These are phyloP conservation scores for Picochlorum costavermella DNA, from an alignment of 139 green algal species.

Conservation along the genomic window DNA sequence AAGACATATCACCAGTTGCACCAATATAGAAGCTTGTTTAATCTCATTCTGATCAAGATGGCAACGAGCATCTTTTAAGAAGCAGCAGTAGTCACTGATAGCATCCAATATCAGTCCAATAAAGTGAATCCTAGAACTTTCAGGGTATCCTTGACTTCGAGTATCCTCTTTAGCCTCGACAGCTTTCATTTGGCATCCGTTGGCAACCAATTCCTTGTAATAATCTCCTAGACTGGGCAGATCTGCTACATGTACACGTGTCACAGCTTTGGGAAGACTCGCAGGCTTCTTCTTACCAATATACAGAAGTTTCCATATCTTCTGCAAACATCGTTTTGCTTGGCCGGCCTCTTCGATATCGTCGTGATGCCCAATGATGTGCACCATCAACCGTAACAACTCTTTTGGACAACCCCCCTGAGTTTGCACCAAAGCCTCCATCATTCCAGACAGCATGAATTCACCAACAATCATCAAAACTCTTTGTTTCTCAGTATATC, in stretches of 20 bases:
- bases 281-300: neutral
- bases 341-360: neutral
- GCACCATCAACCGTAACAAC: neutral
- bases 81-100: too few species aligned
- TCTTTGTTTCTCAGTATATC: neutral
- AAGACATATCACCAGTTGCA: neutral
- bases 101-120: too few species aligned
- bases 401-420: neutral
- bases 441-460: neutral
- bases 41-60: neutral
- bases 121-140: too few species aligned
- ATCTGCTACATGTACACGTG: too few species aligned
- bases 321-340: neutral
- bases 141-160: too few species aligned
- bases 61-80: too few species aligned
- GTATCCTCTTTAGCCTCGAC: too few species aligned
- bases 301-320: neutral
- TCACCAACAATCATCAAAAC: neutral
- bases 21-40: neutral
- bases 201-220: too few species aligned
- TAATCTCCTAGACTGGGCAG: too few species aligned
- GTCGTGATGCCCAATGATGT: neutral
- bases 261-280: too few species aligned
- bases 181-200: too few species aligned
- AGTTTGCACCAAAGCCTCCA: neutral